A percentile compares a stretch with the other conserved stretches of the same genome.
These are phyloP conservation scores for Cryphonectria japonica DNA, from an alignment of 2,329 filamentous ascomycete species.

Conservation along the genomic window DNA sequence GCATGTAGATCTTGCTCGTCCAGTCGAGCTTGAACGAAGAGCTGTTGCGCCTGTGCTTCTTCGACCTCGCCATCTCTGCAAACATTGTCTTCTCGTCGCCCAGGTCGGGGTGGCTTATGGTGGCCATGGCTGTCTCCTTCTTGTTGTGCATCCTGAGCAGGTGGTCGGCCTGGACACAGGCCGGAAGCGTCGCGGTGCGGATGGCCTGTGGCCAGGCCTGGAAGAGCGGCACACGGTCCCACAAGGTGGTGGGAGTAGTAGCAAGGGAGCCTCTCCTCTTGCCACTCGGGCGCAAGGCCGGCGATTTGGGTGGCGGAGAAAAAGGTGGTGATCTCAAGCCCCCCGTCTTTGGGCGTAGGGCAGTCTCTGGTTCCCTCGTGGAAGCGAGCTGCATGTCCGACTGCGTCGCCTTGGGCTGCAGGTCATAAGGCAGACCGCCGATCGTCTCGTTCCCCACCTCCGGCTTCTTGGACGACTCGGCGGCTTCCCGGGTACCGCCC, in stretches of 20 bases:
- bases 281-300: constrained; percentile 16
- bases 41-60: constrained; percentile 50
- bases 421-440: constrained; percentile 19
- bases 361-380: constrained; percentile 3
- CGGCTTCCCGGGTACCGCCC: constrained; percentile 6
- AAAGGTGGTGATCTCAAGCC: constrained; percentile 23
- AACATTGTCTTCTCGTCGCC: constrained; percentile 33
- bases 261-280: constrained; percentile 41
- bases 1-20: constrained; percentile 72
- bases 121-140: constrained; percentile 42
- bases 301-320: constrained; percentile 30
- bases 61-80: constrained; percentile 47
- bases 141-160: constrained; percentile 66
- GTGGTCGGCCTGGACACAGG: constrained; percentile 69
- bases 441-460: constrained; percentile 15
- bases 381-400: constrained; percentile 25
- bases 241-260: constrained; percentile 40
- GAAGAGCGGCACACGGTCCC: constrained; percentile 77
- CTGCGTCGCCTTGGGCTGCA: constrained; percentile 18
- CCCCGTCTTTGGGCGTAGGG: constrained; percentile 18
- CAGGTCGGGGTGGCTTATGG: constrained; percentile 25
- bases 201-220: constrained; percentile 85
- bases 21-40: constrained; percentile 61
- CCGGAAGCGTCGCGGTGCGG: constrained; percentile 72
- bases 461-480: constrained; percentile 13